phyloP scores from a whole-genome alignment of 176 grass and related monocot genomes.

The Carex parvula region DNA sequence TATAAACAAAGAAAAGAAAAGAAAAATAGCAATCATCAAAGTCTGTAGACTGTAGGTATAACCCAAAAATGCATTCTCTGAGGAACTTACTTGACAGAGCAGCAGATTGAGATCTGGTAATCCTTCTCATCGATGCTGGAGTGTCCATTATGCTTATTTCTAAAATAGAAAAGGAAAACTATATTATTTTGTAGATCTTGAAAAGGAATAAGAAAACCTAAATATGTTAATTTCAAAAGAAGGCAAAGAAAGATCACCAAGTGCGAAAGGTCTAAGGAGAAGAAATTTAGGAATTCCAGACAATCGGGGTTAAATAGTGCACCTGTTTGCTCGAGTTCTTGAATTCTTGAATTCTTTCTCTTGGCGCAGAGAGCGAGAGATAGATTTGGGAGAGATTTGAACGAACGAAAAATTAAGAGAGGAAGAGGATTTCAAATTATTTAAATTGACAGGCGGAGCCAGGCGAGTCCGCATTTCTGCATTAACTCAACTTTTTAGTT shows the following conservation, averaged over 20 bases:
- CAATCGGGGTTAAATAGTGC: background rate
- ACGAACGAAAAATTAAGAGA: background rate
- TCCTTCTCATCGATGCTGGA: slow-evolving; percentile 17
- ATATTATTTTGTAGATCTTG: background rate
- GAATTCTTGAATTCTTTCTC: background rate
- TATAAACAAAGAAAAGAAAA: background rate
- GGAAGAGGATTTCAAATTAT: slow-evolving; percentile 1
- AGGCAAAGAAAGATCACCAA: background rate
- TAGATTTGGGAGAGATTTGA: background rate
- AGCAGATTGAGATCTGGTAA: slow-evolving; percentile 28
- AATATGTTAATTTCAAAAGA: background rate
- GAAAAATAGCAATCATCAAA: background rate
- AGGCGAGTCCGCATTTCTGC: background rate
- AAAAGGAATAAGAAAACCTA: background rate
- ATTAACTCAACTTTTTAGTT: too few species aligned
- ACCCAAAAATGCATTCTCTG: background rate
- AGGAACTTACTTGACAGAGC: slow-evolving; percentile 18
- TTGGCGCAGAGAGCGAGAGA: background rate
- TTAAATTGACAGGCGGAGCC: background rate
- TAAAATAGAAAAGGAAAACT: background rate
- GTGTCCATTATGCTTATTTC: slow-evolving; percentile 16
- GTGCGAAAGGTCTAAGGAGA: background rate
- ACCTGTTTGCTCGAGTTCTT: background rate
- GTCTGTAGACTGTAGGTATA: background rate
- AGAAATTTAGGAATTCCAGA: background rate